Conservation (phyloP, 164 flowering plant species). For the Kingdonia uniflora region DNA sequence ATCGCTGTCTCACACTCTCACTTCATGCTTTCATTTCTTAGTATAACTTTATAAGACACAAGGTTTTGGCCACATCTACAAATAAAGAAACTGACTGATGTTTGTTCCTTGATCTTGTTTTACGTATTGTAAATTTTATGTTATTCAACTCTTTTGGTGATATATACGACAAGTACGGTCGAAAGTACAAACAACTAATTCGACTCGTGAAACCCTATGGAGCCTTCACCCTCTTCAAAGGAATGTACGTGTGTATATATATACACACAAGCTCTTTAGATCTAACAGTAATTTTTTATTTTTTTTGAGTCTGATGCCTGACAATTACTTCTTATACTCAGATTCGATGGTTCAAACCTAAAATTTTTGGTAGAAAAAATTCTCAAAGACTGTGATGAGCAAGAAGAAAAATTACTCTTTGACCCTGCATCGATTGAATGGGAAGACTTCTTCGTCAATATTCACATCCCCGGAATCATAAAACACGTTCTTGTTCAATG, state of each 20-base stretch:
- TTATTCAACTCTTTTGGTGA: slow-evolving; percentile 28
- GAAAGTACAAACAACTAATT: slow-evolving; percentile 29
- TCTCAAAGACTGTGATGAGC: slow-evolving; percentile 10
- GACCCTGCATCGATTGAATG: slow-evolving; percentile 44
- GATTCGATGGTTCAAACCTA: slow-evolving; percentile 48
- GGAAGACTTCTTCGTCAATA: slow-evolving; percentile 49
- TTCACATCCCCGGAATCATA: slow-evolving; percentile 47
- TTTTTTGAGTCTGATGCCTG: not conserved
- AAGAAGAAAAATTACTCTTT: slow-evolving; percentile 31
- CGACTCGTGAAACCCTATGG: slow-evolving; percentile 35
- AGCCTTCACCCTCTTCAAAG: slow-evolving; percentile 48
- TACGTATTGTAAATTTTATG: slow-evolving; percentile 17
- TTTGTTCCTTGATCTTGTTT: too few species aligned
- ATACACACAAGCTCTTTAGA: too few species aligned
- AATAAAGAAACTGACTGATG: too few species aligned
- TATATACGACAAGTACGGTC: slow-evolving; percentile 8
- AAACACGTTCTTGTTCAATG: slow-evolving; percentile 19
- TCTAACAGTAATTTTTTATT: not conserved
- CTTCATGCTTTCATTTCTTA: not conserved
- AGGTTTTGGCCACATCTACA: too few species aligned
- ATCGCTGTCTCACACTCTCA: too few species aligned
- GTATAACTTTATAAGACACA: too few species aligned
- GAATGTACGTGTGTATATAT: slow-evolving; percentile 27
- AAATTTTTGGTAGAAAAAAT: slow-evolving; percentile 23
- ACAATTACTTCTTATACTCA: slow-evolving; percentile 5